A percentile compares a stretch with the other conserved stretches of the same genome.
These are phyloP conservation scores for Chytriomyces hyalinus DNA, from an alignment of 192 early-diverging fungal genomes.

Conservation along the genomic window DNA sequence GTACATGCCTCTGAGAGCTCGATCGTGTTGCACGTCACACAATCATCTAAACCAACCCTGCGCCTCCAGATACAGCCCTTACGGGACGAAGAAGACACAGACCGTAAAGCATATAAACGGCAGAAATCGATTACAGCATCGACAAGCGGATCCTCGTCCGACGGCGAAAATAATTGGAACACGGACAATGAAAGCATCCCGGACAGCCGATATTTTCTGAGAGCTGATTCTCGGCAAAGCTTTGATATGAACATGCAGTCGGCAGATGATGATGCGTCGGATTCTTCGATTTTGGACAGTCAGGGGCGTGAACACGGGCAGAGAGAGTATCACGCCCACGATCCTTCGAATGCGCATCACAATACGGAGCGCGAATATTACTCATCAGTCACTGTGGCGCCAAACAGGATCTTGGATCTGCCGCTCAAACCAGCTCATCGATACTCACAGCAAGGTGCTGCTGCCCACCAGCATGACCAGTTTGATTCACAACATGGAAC, in stretches of 20 bases:
- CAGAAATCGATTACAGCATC: not conserved
- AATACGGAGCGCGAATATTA: not conserved
- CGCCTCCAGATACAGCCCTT: not conserved
- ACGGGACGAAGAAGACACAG: not conserved
- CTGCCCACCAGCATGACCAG: too few species aligned
- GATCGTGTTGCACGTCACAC: too few species aligned
- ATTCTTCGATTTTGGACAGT: not conserved
- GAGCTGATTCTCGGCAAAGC: not conserved
- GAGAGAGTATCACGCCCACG: not conserved
- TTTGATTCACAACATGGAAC: too few species aligned
- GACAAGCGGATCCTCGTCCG: not conserved
- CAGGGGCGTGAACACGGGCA: not conserved
- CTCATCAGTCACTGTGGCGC: not conserved
- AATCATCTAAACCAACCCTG: too few species aligned
- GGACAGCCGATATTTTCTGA: not conserved
- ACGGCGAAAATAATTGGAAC: not conserved
- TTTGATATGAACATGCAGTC: not conserved
- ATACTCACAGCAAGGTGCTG: too few species aligned
- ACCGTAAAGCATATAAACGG: not conserved
- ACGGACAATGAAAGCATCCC: not conserved
- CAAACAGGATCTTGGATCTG: too few species aligned
- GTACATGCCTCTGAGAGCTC: too few species aligned
- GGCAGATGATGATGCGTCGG: not conserved
- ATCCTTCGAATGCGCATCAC: not conserved
- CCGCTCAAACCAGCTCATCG: too few species aligned